Base-by-base conservation (phyloP, 2,329 filamentous ascomycete species). In the Monosporascus sp. region DNA sequence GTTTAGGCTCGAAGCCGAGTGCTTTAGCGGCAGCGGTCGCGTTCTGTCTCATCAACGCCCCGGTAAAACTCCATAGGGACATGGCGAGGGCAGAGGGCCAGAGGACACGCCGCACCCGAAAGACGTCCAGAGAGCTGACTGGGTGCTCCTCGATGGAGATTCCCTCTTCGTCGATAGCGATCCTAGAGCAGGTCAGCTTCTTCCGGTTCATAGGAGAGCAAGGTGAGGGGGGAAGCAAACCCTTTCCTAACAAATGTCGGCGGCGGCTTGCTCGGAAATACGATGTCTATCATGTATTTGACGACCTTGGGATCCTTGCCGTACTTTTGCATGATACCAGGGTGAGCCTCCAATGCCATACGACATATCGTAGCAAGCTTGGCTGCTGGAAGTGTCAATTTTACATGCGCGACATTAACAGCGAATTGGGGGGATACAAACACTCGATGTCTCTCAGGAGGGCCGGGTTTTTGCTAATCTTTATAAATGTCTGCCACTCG, bases 401-500 rank as follows among this genome's bases (percentile, higher is more conserved):
- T 61, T 45, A 26, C 58, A 55, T 56, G 57, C 44, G 48, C 48
- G 53, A 57, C 18, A 54, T 24, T 26, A 31, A 31, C 3, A 31
- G 28, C 5, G 28, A 5, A 64, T 26, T 18, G n/a, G 15, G 37
- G 28, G 11, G n/a, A 8, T 37, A 66, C 75, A 38, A 60, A 78
- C 80, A 61, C 63, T 73, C 74, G 28, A 86, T 76, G 22, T 71
- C 65, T 18, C 75, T 63, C 24, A 80, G 70, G 9, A 78, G 70
- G 44, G 77, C 67, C 15, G 63, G 66, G 55, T 87, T 77, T 57
- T 76, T 77, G 56, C 77, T 81, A n/a, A 87, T 71, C 52, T 77
- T 78, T 17, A 84, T 63, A 58, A 85, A 88, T 48, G 75, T 73
- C 56, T 75, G 71, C 82, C 82, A 88, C 66, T 88, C 86, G 3